phyloP scores from a whole-genome alignment of 805 yeast genomes.

The Lipomyces starkeyi region DNA sequence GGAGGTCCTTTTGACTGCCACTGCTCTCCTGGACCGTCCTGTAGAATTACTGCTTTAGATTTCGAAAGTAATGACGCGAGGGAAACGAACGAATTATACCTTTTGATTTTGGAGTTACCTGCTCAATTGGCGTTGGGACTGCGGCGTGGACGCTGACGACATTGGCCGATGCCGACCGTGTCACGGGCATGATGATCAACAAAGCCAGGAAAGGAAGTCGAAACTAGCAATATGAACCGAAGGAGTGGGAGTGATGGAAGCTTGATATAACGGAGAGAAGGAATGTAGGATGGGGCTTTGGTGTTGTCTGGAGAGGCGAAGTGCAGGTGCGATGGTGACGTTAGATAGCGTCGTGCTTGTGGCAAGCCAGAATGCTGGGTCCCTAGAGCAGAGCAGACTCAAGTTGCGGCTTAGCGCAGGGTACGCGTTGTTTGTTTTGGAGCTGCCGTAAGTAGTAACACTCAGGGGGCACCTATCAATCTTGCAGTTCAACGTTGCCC shows the following conservation, averaged over 20 bases:
- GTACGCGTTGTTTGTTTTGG: no score
- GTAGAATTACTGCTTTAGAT: background rate
- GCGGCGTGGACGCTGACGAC: background rate
- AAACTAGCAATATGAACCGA: background rate
- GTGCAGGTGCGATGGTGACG: no score
- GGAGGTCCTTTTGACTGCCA: background rate
- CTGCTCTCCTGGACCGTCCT: background rate
- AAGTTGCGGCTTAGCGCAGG: no score
- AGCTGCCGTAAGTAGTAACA: no score
- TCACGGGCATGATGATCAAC: constrained; percentile 19
- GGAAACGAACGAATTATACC: background rate
- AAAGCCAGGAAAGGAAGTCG: background rate
- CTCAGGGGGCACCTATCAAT: no score
- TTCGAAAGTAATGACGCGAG: background rate
- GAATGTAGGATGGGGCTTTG: constrained; percentile 1
- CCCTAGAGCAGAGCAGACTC: no score
- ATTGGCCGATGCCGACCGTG: constrained; percentile 19
- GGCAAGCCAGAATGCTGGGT: no score
- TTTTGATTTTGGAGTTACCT: constrained; percentile 2
- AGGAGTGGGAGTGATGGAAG: background rate
- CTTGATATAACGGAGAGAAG: background rate
- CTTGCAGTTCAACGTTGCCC: no score
- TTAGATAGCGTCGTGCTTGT: no score
- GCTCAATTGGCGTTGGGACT: background rate
- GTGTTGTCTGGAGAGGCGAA: no score